These are phyloP conservation scores for Wickerhamiella lipophila DNA, from an alignment of 805 yeast genomes.

Conservation along the genomic window DNA sequence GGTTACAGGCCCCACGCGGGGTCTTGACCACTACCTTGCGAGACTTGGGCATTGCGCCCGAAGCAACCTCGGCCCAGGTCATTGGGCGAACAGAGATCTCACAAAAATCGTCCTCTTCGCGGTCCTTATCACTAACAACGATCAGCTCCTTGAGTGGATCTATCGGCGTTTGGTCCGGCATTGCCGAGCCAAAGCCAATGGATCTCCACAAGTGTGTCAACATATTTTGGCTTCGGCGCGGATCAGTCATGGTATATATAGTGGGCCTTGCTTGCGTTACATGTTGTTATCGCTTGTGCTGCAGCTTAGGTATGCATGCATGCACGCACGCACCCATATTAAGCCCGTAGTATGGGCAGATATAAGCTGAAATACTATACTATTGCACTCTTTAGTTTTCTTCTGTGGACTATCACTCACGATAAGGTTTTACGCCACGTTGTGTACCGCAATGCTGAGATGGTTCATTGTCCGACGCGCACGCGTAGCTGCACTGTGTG, in stretches of 20 bases:
- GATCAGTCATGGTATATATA: background rate
- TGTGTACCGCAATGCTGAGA: background rate
- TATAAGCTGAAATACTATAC: too few species aligned
- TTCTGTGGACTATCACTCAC: background rate
- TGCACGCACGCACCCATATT: background rate
- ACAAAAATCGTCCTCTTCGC: conserved; percentile 33
- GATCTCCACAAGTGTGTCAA: conserved; percentile 3
- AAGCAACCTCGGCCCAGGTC: conserved; percentile 44
- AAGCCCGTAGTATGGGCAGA: too few species aligned
- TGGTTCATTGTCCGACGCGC: too few species aligned
- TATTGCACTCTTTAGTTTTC: too few species aligned
- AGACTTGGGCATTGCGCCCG: conserved; percentile 14
- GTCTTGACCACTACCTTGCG: background rate
- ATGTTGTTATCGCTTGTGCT: conserved; percentile 3
- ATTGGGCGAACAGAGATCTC: conserved; percentile 36
- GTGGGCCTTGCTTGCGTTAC: background rate
- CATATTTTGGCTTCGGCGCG: background rate
- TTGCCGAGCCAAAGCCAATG: background rate
- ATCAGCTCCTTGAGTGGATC: conserved; percentile 9
- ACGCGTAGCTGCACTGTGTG: too few species aligned
- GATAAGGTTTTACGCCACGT: background rate
- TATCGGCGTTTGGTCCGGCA: background rate
- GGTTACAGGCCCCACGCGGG: background rate
- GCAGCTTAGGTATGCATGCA: background rate
- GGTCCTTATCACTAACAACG: conserved; percentile 18